Evolutionary conservation across 202 grass and related monocot species (phyloP).

Genomic region (Panicum virgatum): DNA sequence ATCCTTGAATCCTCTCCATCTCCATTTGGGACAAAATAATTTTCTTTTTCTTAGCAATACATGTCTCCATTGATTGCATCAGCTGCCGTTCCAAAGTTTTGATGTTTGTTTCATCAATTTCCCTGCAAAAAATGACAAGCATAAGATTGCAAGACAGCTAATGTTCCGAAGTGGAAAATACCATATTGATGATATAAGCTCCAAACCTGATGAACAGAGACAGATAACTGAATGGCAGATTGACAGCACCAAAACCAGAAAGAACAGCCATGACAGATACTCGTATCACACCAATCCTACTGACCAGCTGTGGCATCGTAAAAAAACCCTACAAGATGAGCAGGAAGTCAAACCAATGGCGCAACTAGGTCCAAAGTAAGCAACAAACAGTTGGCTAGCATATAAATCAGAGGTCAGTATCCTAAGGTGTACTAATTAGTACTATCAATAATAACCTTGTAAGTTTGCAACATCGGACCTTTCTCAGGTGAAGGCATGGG

Average conservation of each 20-base stretch:
- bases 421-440: background rate
- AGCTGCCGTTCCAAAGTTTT: constrained; percentile 91
- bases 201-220: constrained; percentile 93
- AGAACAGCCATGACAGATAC: constrained; percentile 91
- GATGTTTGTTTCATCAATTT: constrained; percentile 94
- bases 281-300: constrained; percentile 89
- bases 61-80: constrained; percentile 88
- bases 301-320: constrained; percentile 92
- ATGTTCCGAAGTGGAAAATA: background rate
- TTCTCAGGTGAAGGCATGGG: constrained; percentile 98
- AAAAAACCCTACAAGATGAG: constrained; percentile 69
- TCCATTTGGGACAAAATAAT: constrained; percentile 96
- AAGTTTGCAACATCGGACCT: constrained; percentile 45
- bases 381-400: background rate
- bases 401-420: background rate
- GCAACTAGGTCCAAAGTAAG: background rate
- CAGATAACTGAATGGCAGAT: constrained; percentile 93
- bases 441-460: background rate
- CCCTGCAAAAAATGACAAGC: constrained; percentile 49
- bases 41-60: constrained; percentile 97
- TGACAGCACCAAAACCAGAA: constrained; percentile 95
- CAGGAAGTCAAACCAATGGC: constrained; percentile 5
- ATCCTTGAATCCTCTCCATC: constrained; percentile 96
- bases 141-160: background rate
- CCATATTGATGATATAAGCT: background rate